Conservation (phyloP, 768 basidiomycete genomes). For the Lactarius vividus region DNA sequence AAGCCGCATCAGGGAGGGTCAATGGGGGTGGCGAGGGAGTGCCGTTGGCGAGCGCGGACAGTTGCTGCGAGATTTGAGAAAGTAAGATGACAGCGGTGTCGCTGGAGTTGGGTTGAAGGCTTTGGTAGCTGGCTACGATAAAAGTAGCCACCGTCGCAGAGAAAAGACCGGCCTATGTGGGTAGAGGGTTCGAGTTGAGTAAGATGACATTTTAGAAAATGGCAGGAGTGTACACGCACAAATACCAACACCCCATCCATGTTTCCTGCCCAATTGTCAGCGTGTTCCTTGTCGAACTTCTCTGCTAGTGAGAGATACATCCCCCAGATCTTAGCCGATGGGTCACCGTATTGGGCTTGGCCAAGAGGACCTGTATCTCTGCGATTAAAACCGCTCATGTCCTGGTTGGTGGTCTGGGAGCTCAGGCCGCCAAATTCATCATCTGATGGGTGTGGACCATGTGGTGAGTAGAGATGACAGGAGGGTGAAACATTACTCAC, state of each 20-base stretch:
- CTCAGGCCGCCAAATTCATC: background rate
- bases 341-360: constrained; percentile 1
- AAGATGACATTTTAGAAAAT: background rate
- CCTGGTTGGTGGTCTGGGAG: background rate
- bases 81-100: constrained; percentile 17
- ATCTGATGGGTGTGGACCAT: background rate
- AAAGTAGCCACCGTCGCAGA: constrained; percentile 30
- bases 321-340: constrained; percentile 22
- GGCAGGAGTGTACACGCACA: constrained; percentile 3
- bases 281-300: constrained; percentile 22
- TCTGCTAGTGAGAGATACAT: constrained; percentile 19
- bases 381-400: background rate
- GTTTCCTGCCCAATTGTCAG: constrained; percentile 25
- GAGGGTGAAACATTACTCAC: background rate
- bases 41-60: constrained; percentile 1
- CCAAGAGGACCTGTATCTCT: background rate
- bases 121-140: constrained; percentile 26
- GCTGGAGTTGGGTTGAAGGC: constrained; percentile 21
- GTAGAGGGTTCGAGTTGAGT: background rate
- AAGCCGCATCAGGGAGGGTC: background rate
- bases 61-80: constrained; percentile 22
- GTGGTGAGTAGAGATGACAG: background rate
- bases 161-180: constrained; percentile 30
- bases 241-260: constrained; percentile 25
- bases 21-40: background rate